Evolutionary conservation across 345 rosid species (phyloP).

Genomic region (Passiflora organensis): DNA sequence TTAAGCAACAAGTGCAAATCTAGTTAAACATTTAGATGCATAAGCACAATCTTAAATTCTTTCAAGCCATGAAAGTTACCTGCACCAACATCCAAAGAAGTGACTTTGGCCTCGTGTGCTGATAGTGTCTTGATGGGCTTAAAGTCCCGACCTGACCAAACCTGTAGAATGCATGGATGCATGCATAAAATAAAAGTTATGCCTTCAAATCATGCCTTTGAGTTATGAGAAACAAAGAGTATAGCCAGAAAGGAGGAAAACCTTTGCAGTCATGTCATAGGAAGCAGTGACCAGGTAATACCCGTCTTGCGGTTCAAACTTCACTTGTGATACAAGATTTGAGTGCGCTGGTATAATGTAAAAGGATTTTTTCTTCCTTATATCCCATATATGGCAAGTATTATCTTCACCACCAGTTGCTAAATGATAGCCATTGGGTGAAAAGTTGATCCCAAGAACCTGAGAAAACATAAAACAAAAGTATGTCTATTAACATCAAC

Average conservation of each 20-base stretch:
- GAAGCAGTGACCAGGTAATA: slow-evolving; percentile 86
- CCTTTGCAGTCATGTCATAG: slow-evolving; percentile 92
- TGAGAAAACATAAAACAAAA: slow-evolving; percentile 29
- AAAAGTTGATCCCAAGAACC: slow-evolving; percentile 79
- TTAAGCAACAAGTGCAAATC: too few relatives aligned
- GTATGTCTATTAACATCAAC: slow-evolving; percentile 1
- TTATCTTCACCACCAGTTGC: slow-evolving; percentile 97
- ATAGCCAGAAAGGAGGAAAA: slow-evolving; percentile 16
- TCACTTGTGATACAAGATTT: slow-evolving; percentile 84
- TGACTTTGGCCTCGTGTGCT: slow-evolving; percentile 81
- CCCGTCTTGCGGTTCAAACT: slow-evolving; percentile 96
- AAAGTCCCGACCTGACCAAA: slow-evolving; percentile 92
- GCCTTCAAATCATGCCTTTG: not conserved
- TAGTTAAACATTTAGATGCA: not conserved
- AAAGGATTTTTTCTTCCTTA: slow-evolving; percentile 77
- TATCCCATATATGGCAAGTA: slow-evolving; percentile 92
- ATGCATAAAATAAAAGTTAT: slow-evolving; percentile 12
- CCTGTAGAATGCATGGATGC: slow-evolving; percentile 34
- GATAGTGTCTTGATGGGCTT: slow-evolving; percentile 71
- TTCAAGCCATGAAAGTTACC: slow-evolving; percentile 28
- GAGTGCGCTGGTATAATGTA: slow-evolving; percentile 90
- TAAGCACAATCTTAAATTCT: not conserved
- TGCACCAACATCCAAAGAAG: slow-evolving; percentile 55
- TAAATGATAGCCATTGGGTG: slow-evolving; percentile 95
- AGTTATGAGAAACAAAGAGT: not conserved